These are phyloP conservation scores for Boletus pseudo-olivaceus DNA, from an alignment of 768 basidiomycete species.

Conservation along the genomic window DNA sequence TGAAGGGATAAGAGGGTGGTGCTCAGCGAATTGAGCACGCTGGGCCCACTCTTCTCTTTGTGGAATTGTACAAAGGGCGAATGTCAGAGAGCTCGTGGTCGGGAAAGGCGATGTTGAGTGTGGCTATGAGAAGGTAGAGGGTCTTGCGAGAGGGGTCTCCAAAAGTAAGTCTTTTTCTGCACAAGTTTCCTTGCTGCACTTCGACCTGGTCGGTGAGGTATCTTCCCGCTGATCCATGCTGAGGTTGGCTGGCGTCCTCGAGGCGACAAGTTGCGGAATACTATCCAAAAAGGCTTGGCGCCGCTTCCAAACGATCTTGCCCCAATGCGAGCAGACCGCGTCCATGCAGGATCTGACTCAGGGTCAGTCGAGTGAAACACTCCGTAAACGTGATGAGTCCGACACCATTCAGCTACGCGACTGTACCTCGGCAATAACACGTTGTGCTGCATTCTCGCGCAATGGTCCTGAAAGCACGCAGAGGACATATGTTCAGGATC, in stretches of 20 bases:
- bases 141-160: too few species aligned
- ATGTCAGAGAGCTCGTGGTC: too few species aligned
- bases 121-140: too few species aligned
- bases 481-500: slow-evolving; percentile 86
- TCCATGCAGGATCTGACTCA: too few species aligned
- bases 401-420: slow-evolving; percentile 52
- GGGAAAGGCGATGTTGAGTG: too few species aligned
- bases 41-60: too few species aligned
- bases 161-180: too few species aligned
- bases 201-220: slow-evolving; percentile 45
- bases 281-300: slow-evolving; percentile 62
- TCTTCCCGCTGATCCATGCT: not conserved
- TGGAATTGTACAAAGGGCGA: too few species aligned
- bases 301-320: slow-evolving; percentile 50
- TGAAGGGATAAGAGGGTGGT: too few species aligned
- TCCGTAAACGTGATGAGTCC: not conserved
- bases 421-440: slow-evolving; percentile 72
- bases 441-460: slow-evolving; percentile 64
- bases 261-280: slow-evolving; percentile 63
- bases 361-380: slow-evolving; percentile 36
- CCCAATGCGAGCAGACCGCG: too few species aligned
- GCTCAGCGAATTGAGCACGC: too few species aligned
- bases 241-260: not conserved
- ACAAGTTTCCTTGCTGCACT: slow-evolving; percentile 75
- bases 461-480: slow-evolving; percentile 67